These are phyloP conservation scores for Fusarium tupiense DNA, from an alignment of 2,329 filamentous ascomycete species.

Conservation along the genomic window DNA sequence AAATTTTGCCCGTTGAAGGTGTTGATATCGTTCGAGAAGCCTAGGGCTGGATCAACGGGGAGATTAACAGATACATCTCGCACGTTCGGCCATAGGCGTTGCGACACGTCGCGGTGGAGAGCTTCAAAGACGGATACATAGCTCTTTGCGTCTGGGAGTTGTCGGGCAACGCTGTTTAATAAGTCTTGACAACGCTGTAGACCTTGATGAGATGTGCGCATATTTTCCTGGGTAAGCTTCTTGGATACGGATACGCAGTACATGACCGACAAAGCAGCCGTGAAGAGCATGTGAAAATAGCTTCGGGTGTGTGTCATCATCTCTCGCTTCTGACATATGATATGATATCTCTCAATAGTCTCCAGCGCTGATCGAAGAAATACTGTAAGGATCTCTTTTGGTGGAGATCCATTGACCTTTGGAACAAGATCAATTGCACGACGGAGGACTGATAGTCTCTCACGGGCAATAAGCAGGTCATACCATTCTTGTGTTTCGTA, in stretches of 20 bases:
- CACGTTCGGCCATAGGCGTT: neutral
- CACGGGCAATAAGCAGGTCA: slow-evolving; percentile 53
- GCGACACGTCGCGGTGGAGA: neutral
- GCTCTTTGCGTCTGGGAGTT: slow-evolving; percentile 30
- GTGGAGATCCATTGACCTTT: slow-evolving; percentile 46
- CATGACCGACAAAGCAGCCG: slow-evolving; percentile 53
- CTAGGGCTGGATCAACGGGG: neutral
- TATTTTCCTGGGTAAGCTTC: neutral
- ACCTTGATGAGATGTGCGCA: neutral
- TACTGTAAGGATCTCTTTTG: slow-evolving; percentile 45
- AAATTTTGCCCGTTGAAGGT: neutral
- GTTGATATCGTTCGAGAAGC: accelerated
- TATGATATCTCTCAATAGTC: slow-evolving; percentile 52
- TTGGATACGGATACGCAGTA: slow-evolving; percentile 39
- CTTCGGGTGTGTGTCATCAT: slow-evolving; percentile 56
- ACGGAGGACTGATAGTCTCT: slow-evolving; percentile 52
- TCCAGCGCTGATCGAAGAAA: slow-evolving; percentile 50
- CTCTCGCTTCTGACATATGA: slow-evolving; percentile 44
- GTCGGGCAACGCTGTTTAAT: neutral
- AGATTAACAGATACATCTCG: neutral
- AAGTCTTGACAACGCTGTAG: neutral
- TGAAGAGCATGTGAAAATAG: slow-evolving; percentile 60
- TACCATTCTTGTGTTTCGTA: slow-evolving; percentile 58
- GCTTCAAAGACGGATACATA: slow-evolving; percentile 37
- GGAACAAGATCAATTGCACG: slow-evolving; percentile 53